Percentiles rank a stretch among this genome's conserved stretches.
phyloP scores from a whole-genome alignment of 1,284 basidiomycete species.

The Ganoderma leucocontextum region DNA sequence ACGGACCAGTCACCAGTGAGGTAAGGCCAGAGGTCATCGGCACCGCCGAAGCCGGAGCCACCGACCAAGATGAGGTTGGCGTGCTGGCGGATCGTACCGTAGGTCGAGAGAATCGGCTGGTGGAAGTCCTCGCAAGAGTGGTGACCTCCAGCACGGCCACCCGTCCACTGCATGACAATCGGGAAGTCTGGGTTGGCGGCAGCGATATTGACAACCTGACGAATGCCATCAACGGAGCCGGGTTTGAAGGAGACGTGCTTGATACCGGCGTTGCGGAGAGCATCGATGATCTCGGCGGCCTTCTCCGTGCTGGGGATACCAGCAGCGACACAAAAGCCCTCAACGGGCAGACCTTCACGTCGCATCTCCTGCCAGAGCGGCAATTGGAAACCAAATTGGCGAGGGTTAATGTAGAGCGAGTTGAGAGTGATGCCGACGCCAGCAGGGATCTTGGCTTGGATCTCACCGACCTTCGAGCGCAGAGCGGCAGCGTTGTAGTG shows the following conservation, averaged over 20 bases:
- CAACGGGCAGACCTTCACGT: slow-evolving; percentile 92
- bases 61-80: slow-evolving; percentile 91
- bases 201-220: slow-evolving; percentile 97
- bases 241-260: slow-evolving; percentile 98
- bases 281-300: slow-evolving; percentile 70
- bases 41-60: slow-evolving; percentile 97
- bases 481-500: slow-evolving; percentile 94
- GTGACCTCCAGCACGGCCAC: slow-evolving; percentile 98
- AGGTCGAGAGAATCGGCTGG: slow-evolving; percentile 93
- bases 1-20: slow-evolving; percentile 96
- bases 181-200: slow-evolving; percentile 95
- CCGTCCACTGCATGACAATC: slow-evolving; percentile 99
- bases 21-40: slow-evolving; percentile 97
- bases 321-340: slow-evolving; percentile 98
- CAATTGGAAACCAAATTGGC: slow-evolving; percentile 96
- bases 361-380: slow-evolving; percentile 98
- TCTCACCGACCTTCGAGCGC: slow-evolving; percentile 90
- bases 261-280: slow-evolving; percentile 71
- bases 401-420: slow-evolving; percentile 97
- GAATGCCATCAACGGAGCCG: slow-evolving; percentile 95
- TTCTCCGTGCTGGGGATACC: slow-evolving; percentile 97
- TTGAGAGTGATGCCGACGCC: slow-evolving; percentile 96
- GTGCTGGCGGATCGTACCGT: slow-evolving; percentile 89
- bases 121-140: slow-evolving; percentile 99
- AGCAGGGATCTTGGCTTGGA: slow-evolving; percentile 82